Evolutionary conservation across 2,329 filamentous ascomycete species (phyloP).

Genomic region (Cephalotrichum gorgonifer): DNA sequence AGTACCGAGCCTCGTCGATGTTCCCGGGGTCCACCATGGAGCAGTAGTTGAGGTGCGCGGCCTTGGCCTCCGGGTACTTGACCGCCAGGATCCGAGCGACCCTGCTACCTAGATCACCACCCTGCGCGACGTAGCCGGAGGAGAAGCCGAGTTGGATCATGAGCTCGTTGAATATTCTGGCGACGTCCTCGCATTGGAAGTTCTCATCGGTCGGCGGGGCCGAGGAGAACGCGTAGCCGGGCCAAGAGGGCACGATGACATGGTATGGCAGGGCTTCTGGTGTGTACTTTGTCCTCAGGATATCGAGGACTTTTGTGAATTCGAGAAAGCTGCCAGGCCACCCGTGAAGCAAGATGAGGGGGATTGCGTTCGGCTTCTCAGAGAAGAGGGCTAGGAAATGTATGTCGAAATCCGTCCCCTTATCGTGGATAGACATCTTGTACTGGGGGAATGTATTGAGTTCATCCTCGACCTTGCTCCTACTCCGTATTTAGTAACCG

Average conservation of each 20-base stretch:
- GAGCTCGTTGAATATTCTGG: constrained; percentile 35
- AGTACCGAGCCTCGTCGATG: too few species aligned
- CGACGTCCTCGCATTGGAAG: constrained; percentile 13
- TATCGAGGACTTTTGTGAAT: constrained; percentile 38
- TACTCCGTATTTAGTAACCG: too few species aligned
- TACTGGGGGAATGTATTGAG: too few species aligned
- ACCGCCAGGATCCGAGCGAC: constrained; percentile 26
- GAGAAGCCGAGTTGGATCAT: constrained; percentile 43
- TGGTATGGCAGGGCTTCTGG: constrained; percentile 43
- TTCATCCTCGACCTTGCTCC: too few species aligned
- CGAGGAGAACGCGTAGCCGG: constrained; percentile 41
- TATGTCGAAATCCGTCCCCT: constrained; percentile 24
- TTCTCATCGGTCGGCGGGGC: constrained; percentile 33
- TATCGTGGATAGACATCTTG: constrained; percentile 12
- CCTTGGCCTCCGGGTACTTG: too few species aligned
- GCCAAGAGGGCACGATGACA: constrained; percentile 42
- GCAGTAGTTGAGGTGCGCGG: too few species aligned
- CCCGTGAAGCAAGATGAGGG: constrained; percentile 41
- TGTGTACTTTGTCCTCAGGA: constrained; percentile 35
- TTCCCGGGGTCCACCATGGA: too few species aligned
- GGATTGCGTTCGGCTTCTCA: constrained; percentile 33
- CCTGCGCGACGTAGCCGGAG: constrained; percentile 40
- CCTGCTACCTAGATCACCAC: constrained; percentile 43
- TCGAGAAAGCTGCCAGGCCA: constrained; percentile 46
- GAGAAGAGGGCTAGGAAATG: constrained; percentile 49